Conservation (phyloP, 2,329 filamentous ascomycete species). For the Phaeosphaeriaceae sp. region DNA sequence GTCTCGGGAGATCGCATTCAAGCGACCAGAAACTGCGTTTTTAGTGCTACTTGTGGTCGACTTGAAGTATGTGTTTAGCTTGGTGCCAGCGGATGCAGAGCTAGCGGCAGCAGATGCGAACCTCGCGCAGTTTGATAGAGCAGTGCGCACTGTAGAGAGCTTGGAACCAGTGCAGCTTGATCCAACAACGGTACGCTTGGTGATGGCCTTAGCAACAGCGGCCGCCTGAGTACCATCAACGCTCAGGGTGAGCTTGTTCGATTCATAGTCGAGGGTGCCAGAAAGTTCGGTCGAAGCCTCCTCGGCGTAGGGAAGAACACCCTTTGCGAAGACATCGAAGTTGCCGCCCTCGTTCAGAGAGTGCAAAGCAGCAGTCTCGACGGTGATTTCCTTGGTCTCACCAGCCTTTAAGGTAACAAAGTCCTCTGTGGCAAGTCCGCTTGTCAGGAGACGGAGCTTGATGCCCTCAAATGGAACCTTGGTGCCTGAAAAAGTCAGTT, state of each 20-base stretch:
- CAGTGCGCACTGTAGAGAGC: conserved; percentile 55
- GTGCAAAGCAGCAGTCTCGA: conserved; percentile 64
- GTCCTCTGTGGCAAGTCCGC: conserved; percentile 54
- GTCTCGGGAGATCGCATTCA: conserved; percentile 58
- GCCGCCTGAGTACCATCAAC: conserved; percentile 64
- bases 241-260: conserved; percentile 64
- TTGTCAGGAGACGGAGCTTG: conserved; percentile 57
- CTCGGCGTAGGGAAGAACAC: conserved; percentile 46
- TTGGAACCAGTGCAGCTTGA: conserved; percentile 61
- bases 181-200: conserved; percentile 61
- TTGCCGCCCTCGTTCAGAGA: conserved; percentile 59
- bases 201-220: conserved; percentile 53
- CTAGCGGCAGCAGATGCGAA: conserved; percentile 61
- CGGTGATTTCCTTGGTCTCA: conserved; percentile 59
- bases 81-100: conserved; percentile 54
- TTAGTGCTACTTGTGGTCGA: conserved; percentile 56
- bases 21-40: conserved; percentile 39
- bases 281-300: conserved; percentile 61
- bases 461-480: conserved; percentile 61
- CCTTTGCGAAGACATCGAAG: conserved; percentile 63
- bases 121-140: conserved; percentile 61
- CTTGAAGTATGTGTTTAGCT: conserved; percentile 70
- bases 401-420: conserved; percentile 58
- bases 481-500: conserved; percentile 38
- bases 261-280: conserved; percentile 63